phyloP scores from a whole-genome alignment of 371 early-diverging fungal genomes.

The Haplosporangium sp. region DNA sequence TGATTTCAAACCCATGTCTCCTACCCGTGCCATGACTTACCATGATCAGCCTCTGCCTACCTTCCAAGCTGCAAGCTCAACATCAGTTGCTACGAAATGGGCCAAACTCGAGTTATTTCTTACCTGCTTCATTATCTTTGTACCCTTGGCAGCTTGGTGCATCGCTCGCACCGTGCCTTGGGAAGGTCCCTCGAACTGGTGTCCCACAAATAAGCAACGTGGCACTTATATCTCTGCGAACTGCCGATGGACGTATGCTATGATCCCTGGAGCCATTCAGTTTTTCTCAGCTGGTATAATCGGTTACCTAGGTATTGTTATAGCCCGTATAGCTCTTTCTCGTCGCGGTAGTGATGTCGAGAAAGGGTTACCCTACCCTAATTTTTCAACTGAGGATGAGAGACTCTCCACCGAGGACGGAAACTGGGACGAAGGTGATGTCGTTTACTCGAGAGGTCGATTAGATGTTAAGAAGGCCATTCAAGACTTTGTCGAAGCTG shows the following conservation, averaged over 20 bases:
- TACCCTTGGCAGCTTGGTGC: constrained; percentile 48
- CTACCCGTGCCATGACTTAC: constrained; percentile 47
- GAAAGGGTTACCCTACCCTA: constrained; percentile 34
- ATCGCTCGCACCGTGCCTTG: constrained; percentile 38
- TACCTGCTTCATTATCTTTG: constrained; percentile 30
- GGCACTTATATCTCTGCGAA: constrained; percentile 23
- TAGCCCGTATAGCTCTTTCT: constrained; percentile 26
- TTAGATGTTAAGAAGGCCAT: constrained; percentile 40
- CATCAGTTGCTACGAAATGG: constrained; percentile 33
- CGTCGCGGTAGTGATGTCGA: constrained; percentile 42
- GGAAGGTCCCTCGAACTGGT: constrained; percentile 46
- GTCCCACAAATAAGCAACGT: constrained; percentile 23
- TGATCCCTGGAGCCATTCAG: constrained; percentile 44
- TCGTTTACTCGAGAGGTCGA: constrained; percentile 37
- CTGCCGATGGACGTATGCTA: constrained; percentile 47
- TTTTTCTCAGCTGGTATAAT: constrained; percentile 31
- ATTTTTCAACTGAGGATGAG: constrained; percentile 37
- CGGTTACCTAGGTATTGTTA: constrained; percentile 39
- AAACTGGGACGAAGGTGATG: constrained; percentile 55
- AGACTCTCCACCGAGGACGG: constrained; percentile 38
- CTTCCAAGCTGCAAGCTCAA: constrained; percentile 41
- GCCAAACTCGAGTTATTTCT: constrained; percentile 44
- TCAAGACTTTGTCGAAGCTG: constrained; percentile 31
- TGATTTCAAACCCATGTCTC: constrained; percentile 14
- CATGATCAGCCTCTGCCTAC: constrained; percentile 42